Base-by-base conservation (phyloP, 371 early-diverging fungal genomes). In the Gilbertella persicaria region DNA sequence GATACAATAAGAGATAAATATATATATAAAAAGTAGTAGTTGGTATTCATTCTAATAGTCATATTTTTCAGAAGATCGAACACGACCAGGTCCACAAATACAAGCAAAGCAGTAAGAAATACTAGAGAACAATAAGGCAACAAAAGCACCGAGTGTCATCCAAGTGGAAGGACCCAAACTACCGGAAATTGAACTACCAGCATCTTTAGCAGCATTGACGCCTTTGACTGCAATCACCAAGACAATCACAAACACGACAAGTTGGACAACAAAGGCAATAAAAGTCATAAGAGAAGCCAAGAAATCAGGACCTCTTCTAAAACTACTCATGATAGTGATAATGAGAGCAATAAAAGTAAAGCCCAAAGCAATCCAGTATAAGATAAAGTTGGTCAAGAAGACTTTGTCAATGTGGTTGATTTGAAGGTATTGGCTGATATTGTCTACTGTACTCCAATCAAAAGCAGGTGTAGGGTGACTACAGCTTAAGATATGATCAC, bases 341-440 rank as follows among this genome's bases (percentile, higher is more conserved):
- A 65, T 28, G 35, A 76, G 50, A 24, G 77, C 73, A 29, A 72
- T 20, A 7, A 64, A 62, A 6, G 69, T 71, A 23, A 73, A 61
- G 33, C 64, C 66, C 28, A 70, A 57, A 3, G 69, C 73, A 51
- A 76, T 67, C 69, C 68, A 73, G 45, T 72, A 76, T 14, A 76
- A 50, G 13, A 73, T 63, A 42, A 76, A 69, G 30, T 64, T 60
- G 30, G 77, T 73, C 12, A 71, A 41, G 44, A 66, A 69, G 0
- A 75, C 52, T 21, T 42, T 41, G 24, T 68, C 55, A 6, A 55
- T 6, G n/a, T 30, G 36, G 20, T 43, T 24, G 6, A 60, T 43
- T 28, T 30, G 44, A 36, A 43, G 17, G 21, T 60, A 43, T 14
- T 36, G 30, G 17, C 36, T 28, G 44, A 38, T 26, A 14, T 26